These are phyloP conservation scores for Tilletia caries DNA, from an alignment of 1,284 basidiomycete species.

Conservation along the genomic window DNA sequence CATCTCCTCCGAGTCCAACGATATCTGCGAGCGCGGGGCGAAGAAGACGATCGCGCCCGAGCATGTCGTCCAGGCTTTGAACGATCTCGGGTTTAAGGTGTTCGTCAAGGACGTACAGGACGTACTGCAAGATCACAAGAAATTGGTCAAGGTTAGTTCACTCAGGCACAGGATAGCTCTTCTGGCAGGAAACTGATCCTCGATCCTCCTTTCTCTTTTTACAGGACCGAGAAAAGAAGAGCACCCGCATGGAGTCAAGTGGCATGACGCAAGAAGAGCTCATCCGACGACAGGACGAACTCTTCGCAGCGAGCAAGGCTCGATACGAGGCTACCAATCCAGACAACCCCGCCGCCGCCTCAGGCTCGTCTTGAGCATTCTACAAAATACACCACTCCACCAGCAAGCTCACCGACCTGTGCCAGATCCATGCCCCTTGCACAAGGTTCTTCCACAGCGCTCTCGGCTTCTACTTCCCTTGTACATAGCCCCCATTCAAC, in stretches of 20 bases:
- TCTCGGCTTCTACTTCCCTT: background rate
- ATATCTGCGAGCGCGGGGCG: constrained; percentile 95
- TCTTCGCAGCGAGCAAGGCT: constrained; percentile 80
- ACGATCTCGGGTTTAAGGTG: constrained; percentile 84
- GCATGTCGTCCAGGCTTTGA: constrained; percentile 87
- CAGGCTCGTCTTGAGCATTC: background rate
- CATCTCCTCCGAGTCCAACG: constrained; percentile 95
- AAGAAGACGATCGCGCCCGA: constrained; percentile 99
- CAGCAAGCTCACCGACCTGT: background rate
- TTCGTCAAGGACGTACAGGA: constrained; percentile 84
- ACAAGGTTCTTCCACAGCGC: background rate
- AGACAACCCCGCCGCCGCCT: background rate
- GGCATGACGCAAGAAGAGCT: constrained; percentile 90
- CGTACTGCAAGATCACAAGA: constrained; percentile 90
- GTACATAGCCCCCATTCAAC: too few species aligned
- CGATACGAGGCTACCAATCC: constrained; percentile 56
- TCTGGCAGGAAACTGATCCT: too few species aligned
- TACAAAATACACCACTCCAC: background rate
- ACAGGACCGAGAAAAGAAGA: constrained; percentile 66
- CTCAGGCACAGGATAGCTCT: too few species aligned
- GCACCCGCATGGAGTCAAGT: constrained; percentile 66
- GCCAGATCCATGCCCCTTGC: background rate
- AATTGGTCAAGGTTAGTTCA: constrained; percentile 71
- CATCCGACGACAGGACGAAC: constrained; percentile 76
- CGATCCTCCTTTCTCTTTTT: background rate